Percentiles rank a stretch among this genome's conserved stretches.
Evolutionary conservation across 305 asterid genomes (phyloP).

Genomic region (Andrographis paniculata): DNA sequence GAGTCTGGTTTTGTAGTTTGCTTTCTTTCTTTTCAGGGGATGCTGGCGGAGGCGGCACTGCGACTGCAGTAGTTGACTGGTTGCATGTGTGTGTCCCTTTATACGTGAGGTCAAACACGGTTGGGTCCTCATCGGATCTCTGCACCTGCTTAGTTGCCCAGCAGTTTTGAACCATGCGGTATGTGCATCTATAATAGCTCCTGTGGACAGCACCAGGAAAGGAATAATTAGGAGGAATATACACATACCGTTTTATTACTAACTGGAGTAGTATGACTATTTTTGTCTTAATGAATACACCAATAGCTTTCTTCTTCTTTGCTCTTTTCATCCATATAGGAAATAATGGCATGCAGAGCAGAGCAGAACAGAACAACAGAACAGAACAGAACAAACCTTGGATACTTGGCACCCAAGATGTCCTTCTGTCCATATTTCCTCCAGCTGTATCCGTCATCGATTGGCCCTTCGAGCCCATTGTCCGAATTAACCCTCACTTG

Average conservation of each 20-base stretch:
- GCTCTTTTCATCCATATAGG: not conserved
- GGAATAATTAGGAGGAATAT: too few relatives aligned
- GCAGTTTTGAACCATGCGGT: constrained; percentile 45
- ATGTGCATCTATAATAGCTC: constrained; percentile 87
- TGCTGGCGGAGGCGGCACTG: constrained; percentile 23
- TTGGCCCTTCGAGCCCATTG: constrained; percentile 71
- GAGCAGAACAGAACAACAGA: not conserved
- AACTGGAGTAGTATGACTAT: too few relatives aligned
- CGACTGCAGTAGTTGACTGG: constrained; percentile 20
- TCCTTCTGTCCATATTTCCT: constrained; percentile 94
- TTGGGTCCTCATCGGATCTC: constrained; percentile 77
- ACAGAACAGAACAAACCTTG: constrained; percentile 37
- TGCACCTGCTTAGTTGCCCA: constrained; percentile 83
- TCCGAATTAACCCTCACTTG: constrained; percentile 50
- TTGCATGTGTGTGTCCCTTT: constrained; percentile 65
- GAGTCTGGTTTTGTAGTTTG: constrained; percentile 38
- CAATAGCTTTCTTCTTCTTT: constrained; percentile 5
- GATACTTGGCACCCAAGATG: constrained; percentile 80
- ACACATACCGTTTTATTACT: too few relatives aligned
- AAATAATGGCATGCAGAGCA: too few relatives aligned
- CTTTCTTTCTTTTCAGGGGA: constrained; percentile 40
- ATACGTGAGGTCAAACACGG: constrained; percentile 61
- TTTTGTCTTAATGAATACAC: constrained; percentile 1
- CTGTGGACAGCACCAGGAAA: constrained; percentile 56
- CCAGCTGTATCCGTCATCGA: constrained; percentile 79